Base-by-base conservation (phyloP, 345 rosid genomes). In the Hypericum perforatum region DNA sequence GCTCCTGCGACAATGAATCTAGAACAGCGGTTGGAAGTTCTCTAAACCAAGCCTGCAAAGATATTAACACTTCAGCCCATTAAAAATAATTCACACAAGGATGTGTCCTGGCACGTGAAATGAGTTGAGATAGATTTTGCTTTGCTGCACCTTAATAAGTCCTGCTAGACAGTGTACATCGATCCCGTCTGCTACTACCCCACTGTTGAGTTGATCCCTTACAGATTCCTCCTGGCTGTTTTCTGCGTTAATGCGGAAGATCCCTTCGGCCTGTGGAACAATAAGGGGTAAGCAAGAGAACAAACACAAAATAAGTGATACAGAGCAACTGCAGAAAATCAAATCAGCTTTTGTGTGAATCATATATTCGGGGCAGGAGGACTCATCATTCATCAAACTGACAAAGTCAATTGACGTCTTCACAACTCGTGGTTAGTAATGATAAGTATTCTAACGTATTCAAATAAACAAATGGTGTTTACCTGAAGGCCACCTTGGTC, bases 181-280 rank as follows among this genome's bases (percentile, higher is more conserved):
- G 53, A 67, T 44, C 43, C 67, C 72, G 36, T 62, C 72, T 4
- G 72, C 59, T 46, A 67, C 63, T 36, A 57, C 63, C 49, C 72
- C 72, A 22, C 63, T 39, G 58, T 67, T 67, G 16, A 67, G 53
- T 38, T 67, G 72, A 53, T 62, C 72, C 59, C 72, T 67, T 29
- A 67, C 67, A 57, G 9, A 42, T 59, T 67, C 72, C 54, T 67
- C 72, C 59, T 67, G 72, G 43, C 72, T 62, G 50, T 67, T 67
- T 44, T 58, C 72, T 37, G 63, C 72, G 42, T 47, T 63, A 41
- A 67, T 67, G 53, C 72, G 61, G 67, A 67, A 67, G 53, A 67
- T 62, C 9, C 72, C 72, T 62, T 67, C 72, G 9, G 67, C 72
- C 72, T 67, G 63, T 10, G 39, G 58, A 64, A 54, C 16, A 42